Evolutionary conservation across 1,284 basidiomycete species (phyloP), one percentile per base, ranked within the genome.

Genomic region (Trametes sp.): DNA sequence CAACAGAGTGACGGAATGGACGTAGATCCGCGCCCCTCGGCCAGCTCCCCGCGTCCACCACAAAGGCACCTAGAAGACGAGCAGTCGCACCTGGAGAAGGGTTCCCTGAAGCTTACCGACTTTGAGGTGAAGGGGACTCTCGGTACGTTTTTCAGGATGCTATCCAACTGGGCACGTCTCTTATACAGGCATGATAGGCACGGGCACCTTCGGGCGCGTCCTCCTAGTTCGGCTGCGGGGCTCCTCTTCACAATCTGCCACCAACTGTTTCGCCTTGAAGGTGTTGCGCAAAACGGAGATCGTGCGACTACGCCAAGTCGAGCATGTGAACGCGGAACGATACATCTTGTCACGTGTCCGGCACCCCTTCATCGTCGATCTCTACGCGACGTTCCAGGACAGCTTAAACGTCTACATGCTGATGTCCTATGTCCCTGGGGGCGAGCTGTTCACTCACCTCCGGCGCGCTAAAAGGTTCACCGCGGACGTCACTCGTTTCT

Each of bases 401-500:
- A 91, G 92, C 66, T 84, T 95, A 70, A 98, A 98, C 78, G 86
- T 98, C 44, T 99, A 98, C 82, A 98, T 99, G 96, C 87, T 99
- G 65, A 94, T 98, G 87, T 98, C 98, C 69, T 99, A 98, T 76
- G 92, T 99, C 49, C 95, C 97, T 1, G 97, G 97, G 26, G 97
- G 97, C 54, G 97, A 99, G 79, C 86, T 99, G 59, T 99, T 99
- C 78, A 96, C 94, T 42, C 90, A 97, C 70, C 84, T 98, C 55
- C 88, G 96, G 61, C 93, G 95, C 65, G 94, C 93, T 33, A 92
- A 96, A 76, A 90, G 94, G 50, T 99, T 99, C 80, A 96, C 96
- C 11, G 95, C 97, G 59, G 96, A 98, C 64, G 97, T 99, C 57
- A 98, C 98, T 56, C 95, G 98, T 67, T 99, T 99, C 78, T 99